These are phyloP conservation scores for Talaromyces sp. DNA, from an alignment of 2,329 filamentous ascomycete genomes.

Conservation along the genomic window DNA sequence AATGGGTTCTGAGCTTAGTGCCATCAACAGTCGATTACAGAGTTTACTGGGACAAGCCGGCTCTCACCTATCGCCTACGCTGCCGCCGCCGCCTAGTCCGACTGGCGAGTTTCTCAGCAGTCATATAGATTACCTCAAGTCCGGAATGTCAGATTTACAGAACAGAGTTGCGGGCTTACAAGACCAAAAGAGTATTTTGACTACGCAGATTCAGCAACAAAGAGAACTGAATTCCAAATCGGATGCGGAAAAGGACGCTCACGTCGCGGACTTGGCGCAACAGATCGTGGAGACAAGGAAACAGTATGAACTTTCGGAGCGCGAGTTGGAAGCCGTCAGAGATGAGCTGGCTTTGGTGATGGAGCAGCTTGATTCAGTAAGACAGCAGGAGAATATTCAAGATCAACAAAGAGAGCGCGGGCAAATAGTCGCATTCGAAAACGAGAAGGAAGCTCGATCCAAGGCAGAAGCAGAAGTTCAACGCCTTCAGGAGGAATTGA, in stretches of 20 bases:
- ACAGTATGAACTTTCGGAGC: conserved; percentile 56
- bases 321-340: conserved; percentile 37
- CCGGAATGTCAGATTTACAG: conserved; percentile 75
- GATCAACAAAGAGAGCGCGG: conserved; percentile 33
- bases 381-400: conserved; percentile 33
- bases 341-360: conserved; percentile 42
- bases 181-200: conserved; percentile 84
- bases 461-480: conserved; percentile 32
- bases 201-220: conserved; percentile 92
- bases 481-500: conserved; percentile 47
- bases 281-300: conserved; percentile 60
- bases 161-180: conserved; percentile 71
- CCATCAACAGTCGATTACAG: conserved; percentile 63
- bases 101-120: conserved; percentile 59
- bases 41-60: conserved; percentile 52
- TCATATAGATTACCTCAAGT: conserved; percentile 72
- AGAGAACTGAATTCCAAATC: conserved; percentile 87
- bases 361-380: conserved; percentile 43
- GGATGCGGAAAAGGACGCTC: conserved; percentile 57
- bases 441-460: conserved; percentile 29
- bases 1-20: conserved; percentile 55
- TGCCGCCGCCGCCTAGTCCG: conserved; percentile 58
- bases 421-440: conserved; percentile 27
- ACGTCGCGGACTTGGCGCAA: conserved; percentile 45
- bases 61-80: conserved; percentile 41